A percentile compares a stretch with the other conserved stretches of the same genome.
Conservation (phyloP, 768 basidiomycete species). For the Fomitopsis pulvina region DNA sequence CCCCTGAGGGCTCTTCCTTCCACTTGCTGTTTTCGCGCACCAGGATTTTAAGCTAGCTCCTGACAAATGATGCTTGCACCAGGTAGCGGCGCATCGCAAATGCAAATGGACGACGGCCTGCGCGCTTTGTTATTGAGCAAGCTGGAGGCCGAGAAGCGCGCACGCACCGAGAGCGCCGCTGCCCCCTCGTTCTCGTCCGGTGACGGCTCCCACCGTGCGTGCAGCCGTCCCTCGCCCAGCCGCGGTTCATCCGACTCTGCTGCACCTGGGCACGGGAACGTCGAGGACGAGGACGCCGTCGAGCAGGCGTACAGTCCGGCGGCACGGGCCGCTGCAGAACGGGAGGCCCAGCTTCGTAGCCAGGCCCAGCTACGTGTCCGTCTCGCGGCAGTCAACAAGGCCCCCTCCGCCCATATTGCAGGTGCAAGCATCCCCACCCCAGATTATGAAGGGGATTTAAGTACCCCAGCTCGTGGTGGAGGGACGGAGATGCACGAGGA, state of each 20-base stretch:
- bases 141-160: constrained; percentile 37
- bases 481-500: constrained; percentile 9
- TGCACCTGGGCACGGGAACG: constrained; percentile 10
- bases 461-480: constrained; percentile 5
- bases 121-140: constrained; percentile 35
- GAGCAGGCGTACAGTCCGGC: constrained; percentile 1
- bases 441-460: constrained; percentile 4
- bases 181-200: no score
- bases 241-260: not conserved
- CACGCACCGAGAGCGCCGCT: constrained; percentile 6
- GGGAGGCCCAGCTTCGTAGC: constrained; percentile 41
- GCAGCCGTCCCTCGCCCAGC: no score
- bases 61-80: no score
- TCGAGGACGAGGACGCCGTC: constrained; percentile 1
- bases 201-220: not conserved
- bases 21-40: no score
- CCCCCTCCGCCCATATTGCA: constrained; percentile 1
- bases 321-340: constrained; percentile 11
- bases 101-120: not conserved
- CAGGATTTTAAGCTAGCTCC: no score
- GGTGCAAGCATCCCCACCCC: constrained; percentile 1
- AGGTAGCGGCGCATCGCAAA: not conserved
- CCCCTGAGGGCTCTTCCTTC: no score
- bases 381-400: constrained; percentile 38
- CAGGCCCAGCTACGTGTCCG: constrained; percentile 43